A percentile compares a stretch with the other conserved stretches of the same genome.
Conservation (phyloP, 371 early-diverging fungal genomes). For the Mortierella sp. region DNA sequence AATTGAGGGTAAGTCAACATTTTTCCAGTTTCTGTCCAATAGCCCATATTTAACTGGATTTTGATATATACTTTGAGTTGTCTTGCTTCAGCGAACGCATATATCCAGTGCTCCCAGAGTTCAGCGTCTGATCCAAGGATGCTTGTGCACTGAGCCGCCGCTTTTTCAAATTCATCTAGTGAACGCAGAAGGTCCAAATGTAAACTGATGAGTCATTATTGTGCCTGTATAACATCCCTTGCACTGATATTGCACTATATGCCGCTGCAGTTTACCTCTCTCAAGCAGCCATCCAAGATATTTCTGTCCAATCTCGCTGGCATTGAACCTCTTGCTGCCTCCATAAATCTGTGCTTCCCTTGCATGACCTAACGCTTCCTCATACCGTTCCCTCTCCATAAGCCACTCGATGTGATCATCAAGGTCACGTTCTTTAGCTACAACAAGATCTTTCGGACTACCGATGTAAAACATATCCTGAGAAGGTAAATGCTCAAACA, state of each 20-base stretch:
- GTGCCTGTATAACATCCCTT: background rate
- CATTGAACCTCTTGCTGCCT: conserved; percentile 69
- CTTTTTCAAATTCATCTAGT: conserved; percentile 73
- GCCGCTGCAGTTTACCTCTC: conserved; percentile 56
- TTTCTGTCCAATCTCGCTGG: conserved; percentile 85
- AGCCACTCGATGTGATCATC: conserved; percentile 96
- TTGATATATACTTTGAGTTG: conserved; percentile 63
- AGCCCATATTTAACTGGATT: conserved; percentile 37
- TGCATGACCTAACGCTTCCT: conserved; percentile 79
- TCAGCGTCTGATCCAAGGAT: conserved; percentile 77
- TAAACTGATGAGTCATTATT: background rate
- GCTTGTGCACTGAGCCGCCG: conserved; percentile 77
- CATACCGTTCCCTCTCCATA: conserved; percentile 80
- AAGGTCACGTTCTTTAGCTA: conserved; percentile 87
- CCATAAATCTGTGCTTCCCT: conserved; percentile 62
- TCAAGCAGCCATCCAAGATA: conserved; percentile 83
- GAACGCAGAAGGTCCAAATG: background rate
- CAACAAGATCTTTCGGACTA: conserved; percentile 93
- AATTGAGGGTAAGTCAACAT: background rate
- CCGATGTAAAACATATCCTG: conserved; percentile 86
- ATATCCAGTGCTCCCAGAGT: conserved; percentile 94
- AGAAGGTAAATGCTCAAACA: conserved; percentile 69
- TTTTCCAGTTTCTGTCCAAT: background rate
- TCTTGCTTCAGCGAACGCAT: conserved; percentile 80
- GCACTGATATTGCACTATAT: background rate